Base-by-base conservation (phyloP, 768 basidiomycete species). In the Amanita inopinata region DNA sequence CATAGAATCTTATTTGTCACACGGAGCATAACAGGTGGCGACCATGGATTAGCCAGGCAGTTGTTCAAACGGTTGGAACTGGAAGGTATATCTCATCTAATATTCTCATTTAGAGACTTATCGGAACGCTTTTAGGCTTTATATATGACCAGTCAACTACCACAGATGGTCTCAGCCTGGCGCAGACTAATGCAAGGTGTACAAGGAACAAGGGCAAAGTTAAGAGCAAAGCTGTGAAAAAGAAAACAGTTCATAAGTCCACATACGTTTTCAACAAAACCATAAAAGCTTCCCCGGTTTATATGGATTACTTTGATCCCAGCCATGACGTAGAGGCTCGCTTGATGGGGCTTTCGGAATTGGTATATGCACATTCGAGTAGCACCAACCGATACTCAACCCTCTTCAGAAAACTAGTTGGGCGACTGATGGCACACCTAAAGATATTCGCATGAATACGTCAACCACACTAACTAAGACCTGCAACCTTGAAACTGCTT, bases 241-340 rank as follows among this genome's bases (percentile, higher is more conserved):
- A 67, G 20, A 78, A 71, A 49, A 73, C 70, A 35, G 49, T 75
- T 17, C 75, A 78, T 45, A 79, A 75, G 51, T 54, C 69, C 15
- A 67, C 63, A 54, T 86, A 78, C 48, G 56, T 67, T 9, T 84
- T 86, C 57, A 70, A 81, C 43, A 60, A 56, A 28, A 56, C 66
- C 7, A 67, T 69, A 27, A 63, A 68, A 36, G 57, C 59, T 32
- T 66, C 65, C 7, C 46, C 61, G 33, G 66, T 60, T 41, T 88
- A 85, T 56, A 52, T 60, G 25, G 73, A 86, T 52, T 85, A 87
- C 53, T 89, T 89, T 61, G 66, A 75, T 45, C 76, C 80, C 25
- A 67, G 73, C 44, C 65, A 64, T 5, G 64, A 71, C 18, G 69
- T 74, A 27, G 83, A 86, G 61, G 74, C 63, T 51, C 67, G 65